Evolutionary conservation across 192 early-diverging fungal species (phyloP), one percentile per base, ranked within the genome.

Genomic region (Coemansia sp.): DNA sequence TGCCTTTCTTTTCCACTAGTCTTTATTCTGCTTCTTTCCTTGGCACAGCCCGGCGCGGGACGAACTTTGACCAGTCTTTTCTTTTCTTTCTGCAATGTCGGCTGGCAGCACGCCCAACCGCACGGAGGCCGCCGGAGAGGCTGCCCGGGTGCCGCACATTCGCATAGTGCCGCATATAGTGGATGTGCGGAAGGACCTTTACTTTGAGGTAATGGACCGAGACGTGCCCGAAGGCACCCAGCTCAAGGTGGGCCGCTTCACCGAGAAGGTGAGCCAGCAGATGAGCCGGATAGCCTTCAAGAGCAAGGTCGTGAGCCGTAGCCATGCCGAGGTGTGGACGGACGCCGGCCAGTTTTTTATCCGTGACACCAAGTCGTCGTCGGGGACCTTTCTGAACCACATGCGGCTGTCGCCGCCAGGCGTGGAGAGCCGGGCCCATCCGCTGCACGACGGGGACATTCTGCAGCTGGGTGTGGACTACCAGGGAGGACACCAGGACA

Each of bases 361-460:
- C 51, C 83, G 85, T 54, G 96, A 99, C 68, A 91, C 89, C 33
- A 94, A 91, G 49, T 91, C 88, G 18, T 99, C 94, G 3, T 96
- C 94, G 21, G 96, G 96, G 8, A 99, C 96, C 11, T 99, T 97
- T 54, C 73, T 99, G 25, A 99, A 99, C 75, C 86, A 93, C 67
- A 82, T 88, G 67, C 73, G 96, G n/a, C 70, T 99, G 13, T 86
- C 85, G 35, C 85, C 93, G 12, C 87, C 91, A 16, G 83, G 83
- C 3, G 80, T 88, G 38, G 92, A 92, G 65, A 91, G 87, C 34
- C 61, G 80, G 31, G 84, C 94, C 9, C 85, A 84, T 41, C 79
- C 76, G 26, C 61, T 98, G 42, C 84, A 87, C 43, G 83, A 91
- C 70, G 91, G 91, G 7, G 96, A 98, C 65, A 78, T 98, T 18